Conservation (phyloP, 768 basidiomycete species). For the Mycena rebaudengoi region DNA sequence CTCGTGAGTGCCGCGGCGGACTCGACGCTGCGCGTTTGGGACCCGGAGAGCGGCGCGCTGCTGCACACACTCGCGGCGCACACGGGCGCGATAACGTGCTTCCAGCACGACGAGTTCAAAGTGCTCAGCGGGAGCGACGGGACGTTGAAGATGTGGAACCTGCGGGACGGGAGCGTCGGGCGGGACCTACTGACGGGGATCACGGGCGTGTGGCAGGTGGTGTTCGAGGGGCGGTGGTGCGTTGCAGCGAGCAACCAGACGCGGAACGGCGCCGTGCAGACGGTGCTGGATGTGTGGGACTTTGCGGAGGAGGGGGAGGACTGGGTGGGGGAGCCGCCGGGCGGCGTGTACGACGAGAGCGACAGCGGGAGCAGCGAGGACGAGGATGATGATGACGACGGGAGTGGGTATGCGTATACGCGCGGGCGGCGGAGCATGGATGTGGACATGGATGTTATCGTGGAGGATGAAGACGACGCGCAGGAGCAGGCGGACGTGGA, state of each 20-base stretch:
- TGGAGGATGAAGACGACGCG: conserved; percentile 42
- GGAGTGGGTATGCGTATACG: conserved; percentile 25
- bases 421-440: conserved; percentile 9
- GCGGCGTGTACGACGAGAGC: conserved; percentile 77
- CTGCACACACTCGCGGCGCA: conserved; percentile 88
- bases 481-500: conserved; percentile 70
- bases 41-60: conserved; percentile 83
- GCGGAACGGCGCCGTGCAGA: conserved; percentile 62
- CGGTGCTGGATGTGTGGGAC: conserved; percentile 91
- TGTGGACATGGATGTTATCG: conserved; percentile 19
- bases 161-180: conserved; percentile 84
- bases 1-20: conserved; percentile 98
- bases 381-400: conserved; percentile 56
- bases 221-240: conserved; percentile 93
- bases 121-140: conserved; percentile 96
- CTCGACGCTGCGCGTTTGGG: conserved; percentile 94
- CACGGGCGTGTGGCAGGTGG: conserved; percentile 97
- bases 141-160: conserved; percentile 98
- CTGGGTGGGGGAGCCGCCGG: conserved; percentile 83
- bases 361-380: conserved; percentile 65
- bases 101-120: conserved; percentile 98
- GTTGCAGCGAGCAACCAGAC: conserved; percentile 87
- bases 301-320: conserved; percentile 81
- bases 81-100: conserved; percentile 98
- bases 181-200: conserved; percentile 91